Conservation (phyloP, 768 basidiomycete genomes). For the Cystobasidium onofrii region DNA sequence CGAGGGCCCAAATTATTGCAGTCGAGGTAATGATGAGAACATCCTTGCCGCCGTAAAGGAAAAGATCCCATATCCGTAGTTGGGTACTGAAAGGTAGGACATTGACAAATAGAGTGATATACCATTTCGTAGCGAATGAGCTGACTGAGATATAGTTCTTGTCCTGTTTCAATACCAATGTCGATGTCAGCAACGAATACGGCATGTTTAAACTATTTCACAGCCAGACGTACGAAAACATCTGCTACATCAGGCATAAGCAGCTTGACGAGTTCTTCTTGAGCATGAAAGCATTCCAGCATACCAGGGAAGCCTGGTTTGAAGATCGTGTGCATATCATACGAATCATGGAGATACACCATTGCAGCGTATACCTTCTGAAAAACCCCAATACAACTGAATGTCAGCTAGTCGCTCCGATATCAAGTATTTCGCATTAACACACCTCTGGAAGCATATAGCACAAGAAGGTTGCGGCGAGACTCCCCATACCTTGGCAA, state of each 20-base stretch:
- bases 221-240: conserved; percentile 56
- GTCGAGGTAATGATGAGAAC: conserved; percentile 74
- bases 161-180: conserved; percentile 52
- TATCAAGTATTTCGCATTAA: no score
- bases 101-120: conserved; percentile 82
- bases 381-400: no score
- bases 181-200: no score
- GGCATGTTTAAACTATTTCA: no score
- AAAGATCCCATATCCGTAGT: conserved; percentile 87
- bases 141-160: conserved; percentile 85
- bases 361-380: conserved; percentile 70
- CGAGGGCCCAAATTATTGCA: conserved; percentile 82
- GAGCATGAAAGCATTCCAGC: conserved; percentile 89
- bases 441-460: conserved; percentile 76
- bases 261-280: conserved; percentile 75
- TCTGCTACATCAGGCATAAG: conserved; percentile 83
- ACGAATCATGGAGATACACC: conserved; percentile 79
- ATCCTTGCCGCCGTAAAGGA: conserved; percentile 82
- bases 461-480: conserved; percentile 85
- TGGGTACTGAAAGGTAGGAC: conserved; percentile 95
- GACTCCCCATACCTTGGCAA: conserved; percentile 97
- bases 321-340: conserved; percentile 79
- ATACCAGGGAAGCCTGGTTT: conserved; percentile 90
- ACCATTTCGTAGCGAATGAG: conserved; percentile 97
- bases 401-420: no score